phyloP scores from a whole-genome alignment of 495 filamentous ascomycete species.

The Cenococcum geophilum region DNA sequence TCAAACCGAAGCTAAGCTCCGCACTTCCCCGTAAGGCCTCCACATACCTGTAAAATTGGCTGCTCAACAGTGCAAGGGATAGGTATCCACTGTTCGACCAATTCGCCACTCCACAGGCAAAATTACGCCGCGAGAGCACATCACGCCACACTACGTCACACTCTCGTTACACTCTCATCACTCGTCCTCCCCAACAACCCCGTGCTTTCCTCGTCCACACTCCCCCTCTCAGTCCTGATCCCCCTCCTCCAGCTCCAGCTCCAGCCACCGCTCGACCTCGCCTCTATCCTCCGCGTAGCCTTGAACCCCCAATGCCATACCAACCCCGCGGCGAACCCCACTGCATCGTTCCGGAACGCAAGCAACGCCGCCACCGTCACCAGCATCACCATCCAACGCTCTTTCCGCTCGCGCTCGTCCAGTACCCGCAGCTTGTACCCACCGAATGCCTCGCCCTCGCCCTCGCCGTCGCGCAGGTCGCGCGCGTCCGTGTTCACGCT shows the following conservation, averaged over 20 bases:
- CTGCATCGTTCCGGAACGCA: conserved; percentile 82
- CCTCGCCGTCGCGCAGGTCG: conserved; percentile 47
- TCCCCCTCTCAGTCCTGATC: neutral
- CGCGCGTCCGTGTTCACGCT: conserved; percentile 67
- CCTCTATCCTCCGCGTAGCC: conserved; percentile 13
- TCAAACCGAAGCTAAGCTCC: too few relatives aligned
- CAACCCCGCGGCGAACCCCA: conserved; percentile 80
- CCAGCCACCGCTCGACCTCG: conserved; percentile 11
- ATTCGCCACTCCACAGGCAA: too few relatives aligned
- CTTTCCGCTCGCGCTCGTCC: conserved; percentile 56
- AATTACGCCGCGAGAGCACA: too few relatives aligned
- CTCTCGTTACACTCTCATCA: neutral
- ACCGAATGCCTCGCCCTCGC: conserved; percentile 5
- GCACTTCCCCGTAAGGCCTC: too few relatives aligned
- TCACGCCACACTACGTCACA: neutral
- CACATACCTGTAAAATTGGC: too few relatives aligned
- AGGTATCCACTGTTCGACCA: too few relatives aligned
- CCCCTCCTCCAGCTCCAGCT: neutral
- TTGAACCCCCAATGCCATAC: conserved; percentile 53
- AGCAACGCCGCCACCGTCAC: conserved; percentile 73
- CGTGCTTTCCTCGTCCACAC: neutral
- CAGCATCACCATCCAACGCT: conserved; percentile 81
- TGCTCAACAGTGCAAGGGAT: too few relatives aligned
- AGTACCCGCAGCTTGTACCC: conserved; percentile 33
- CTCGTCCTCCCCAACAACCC: neutral